A percentile compares a stretch with the other conserved stretches of the same genome.
Evolutionary conservation across 495 filamentous ascomycete genomes (phyloP).

Genomic region (Penicillium crystallinum): DNA sequence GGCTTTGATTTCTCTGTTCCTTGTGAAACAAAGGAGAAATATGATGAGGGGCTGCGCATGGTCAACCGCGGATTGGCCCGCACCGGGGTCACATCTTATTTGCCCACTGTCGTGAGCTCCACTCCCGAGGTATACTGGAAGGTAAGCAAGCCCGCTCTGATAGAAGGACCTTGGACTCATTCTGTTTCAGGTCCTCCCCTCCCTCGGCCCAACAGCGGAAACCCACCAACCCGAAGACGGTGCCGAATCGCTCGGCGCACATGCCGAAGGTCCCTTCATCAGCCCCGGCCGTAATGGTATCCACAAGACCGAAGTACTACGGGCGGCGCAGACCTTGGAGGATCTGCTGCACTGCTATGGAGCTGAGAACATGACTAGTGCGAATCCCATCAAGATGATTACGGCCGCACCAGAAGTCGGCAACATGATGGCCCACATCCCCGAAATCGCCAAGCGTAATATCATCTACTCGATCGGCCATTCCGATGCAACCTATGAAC

Average conservation of each 20-base stretch:
- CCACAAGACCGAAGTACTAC: conserved; percentile 62
- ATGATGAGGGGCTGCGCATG: conserved; percentile 58
- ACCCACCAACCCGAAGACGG: conserved; percentile 49
- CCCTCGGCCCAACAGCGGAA: conserved; percentile 61
- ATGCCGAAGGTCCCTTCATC: conserved; percentile 82
- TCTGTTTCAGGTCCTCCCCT: conserved; percentile 54
- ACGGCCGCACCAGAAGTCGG: conserved; percentile 76
- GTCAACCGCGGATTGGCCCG: conserved; percentile 64
- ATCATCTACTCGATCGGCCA: conserved; percentile 78
- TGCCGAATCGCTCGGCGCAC: conserved; percentile 75
- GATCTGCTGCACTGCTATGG: conserved; percentile 69
- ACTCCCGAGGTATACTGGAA: conserved; percentile 63
- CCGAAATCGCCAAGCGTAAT: conserved; percentile 49
- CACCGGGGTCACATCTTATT: conserved; percentile 79
- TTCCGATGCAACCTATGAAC: conserved; percentile 71
- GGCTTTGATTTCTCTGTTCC: conserved; percentile 82
- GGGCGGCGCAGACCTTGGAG: conserved; percentile 40
- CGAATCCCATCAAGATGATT: conserved; percentile 60
- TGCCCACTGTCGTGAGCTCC: conserved; percentile 70
- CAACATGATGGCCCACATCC: conserved; percentile 57
- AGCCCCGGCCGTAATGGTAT: conserved; percentile 66
- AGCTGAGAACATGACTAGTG: conserved; percentile 45
- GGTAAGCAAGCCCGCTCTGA: conserved; percentile 28
- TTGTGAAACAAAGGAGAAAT: conserved; percentile 54
- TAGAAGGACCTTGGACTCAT: background rate